Evolutionary conservation across 495 filamentous ascomycete genomes (phyloP).

Genomic region (Lasiosphaeria hispida): DNA sequence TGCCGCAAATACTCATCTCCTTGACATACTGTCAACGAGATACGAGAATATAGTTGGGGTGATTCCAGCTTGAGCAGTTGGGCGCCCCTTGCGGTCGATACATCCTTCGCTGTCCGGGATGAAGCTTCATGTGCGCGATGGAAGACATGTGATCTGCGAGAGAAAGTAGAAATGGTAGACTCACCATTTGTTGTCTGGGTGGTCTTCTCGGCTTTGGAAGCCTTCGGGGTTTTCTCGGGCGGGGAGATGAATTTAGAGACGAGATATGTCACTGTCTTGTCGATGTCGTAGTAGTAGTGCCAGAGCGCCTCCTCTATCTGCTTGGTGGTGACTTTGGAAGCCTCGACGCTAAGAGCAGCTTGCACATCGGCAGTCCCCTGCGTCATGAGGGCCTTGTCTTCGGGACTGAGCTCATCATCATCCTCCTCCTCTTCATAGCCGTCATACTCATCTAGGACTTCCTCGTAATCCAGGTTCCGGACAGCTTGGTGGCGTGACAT

Average conservation of each 20-base stretch:
- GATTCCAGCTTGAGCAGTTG: not conserved
- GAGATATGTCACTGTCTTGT: conserved; percentile 77
- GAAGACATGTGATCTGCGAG: not conserved
- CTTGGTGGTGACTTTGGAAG: conserved; percentile 55
- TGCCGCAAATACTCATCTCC: conserved; percentile 4
- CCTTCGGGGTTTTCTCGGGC: conserved; percentile 23
- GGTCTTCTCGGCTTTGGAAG: conserved; percentile 6
- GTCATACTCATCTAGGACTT: conserved; percentile 62
- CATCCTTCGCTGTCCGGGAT: conserved; percentile 2
- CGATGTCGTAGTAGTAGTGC: conserved; percentile 94
- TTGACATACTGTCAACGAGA: conserved; percentile 24
- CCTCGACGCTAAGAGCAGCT: conserved; percentile 50
- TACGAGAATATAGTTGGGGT: conserved; percentile 4
- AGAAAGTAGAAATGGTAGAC: conserved; percentile 31
- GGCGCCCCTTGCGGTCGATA: conserved; percentile 1
- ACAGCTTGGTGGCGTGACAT: conserved; percentile 65
- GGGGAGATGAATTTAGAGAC: conserved; percentile 56
- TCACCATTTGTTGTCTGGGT: conserved; percentile 52
- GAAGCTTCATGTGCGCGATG: not conserved
- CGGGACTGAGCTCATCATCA: conserved; percentile 49
- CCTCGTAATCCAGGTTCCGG: conserved; percentile 58
- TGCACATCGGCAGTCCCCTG: conserved; percentile 55
- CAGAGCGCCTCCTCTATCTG: conserved; percentile 88
- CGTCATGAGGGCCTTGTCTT: conserved; percentile 58
- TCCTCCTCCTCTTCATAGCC: conserved; percentile 47